Conservation (phyloP, 352 stramenopile species). For the Phytopythium montanum region DNA sequence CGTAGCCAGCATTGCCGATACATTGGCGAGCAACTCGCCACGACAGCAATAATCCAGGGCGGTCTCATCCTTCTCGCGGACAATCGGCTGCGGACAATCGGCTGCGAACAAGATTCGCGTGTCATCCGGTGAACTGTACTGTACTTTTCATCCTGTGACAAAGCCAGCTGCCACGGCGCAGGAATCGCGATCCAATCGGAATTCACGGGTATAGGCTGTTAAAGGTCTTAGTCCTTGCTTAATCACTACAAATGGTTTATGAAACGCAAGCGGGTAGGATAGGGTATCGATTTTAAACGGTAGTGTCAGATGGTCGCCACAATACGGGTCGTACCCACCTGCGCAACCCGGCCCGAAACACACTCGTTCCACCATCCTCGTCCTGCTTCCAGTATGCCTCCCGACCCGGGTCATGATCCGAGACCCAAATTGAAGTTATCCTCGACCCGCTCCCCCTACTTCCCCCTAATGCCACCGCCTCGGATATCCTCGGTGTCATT, state of each 20-base stretch:
- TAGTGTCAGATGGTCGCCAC: background rate
- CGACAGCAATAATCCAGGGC: background rate
- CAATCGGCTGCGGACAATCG: background rate
- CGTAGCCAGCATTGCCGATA: background rate
- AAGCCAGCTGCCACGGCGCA: background rate
- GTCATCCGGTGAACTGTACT: background rate
- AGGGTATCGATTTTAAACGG: background rate
- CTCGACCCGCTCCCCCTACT: background rate
- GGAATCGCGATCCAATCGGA: background rate
- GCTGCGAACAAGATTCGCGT: background rate
- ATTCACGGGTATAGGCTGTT: background rate
- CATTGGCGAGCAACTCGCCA: background rate
- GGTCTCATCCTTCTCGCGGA: background rate
- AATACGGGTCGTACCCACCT: background rate
- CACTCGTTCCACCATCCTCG: background rate
- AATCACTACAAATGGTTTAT: background rate
- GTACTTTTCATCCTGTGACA: background rate
- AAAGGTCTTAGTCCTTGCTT: background rate
- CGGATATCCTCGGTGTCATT: background rate
- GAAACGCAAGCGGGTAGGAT: background rate
- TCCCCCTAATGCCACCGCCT: background rate
- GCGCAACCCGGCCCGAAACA: background rate
- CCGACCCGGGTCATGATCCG: background rate
- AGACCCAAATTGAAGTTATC: constrained; percentile 7
- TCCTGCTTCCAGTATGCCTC: background rate